Evolutionary conservation across 108 stramenopile species (phyloP).

Genomic region (Discostella pseudostelligera): DNA sequence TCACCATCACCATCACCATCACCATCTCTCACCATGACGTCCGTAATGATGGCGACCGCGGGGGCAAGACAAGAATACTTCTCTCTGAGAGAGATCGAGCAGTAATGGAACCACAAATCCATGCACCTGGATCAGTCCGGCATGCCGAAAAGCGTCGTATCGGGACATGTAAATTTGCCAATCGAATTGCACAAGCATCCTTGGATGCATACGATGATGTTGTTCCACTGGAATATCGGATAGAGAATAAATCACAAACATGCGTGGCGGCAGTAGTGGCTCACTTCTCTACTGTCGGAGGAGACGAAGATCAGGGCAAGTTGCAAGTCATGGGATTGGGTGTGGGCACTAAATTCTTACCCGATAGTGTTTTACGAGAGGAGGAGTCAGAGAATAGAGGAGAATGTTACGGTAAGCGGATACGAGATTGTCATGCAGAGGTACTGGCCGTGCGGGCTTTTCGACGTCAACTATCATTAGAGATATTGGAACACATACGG

Average conservation of each 20-base stretch:
- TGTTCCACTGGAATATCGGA: constrained; percentile 50
- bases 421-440: constrained; percentile 87
- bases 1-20: too few species aligned
- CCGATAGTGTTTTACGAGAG: constrained; percentile 40
- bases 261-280: constrained; percentile 81
- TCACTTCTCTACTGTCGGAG: constrained; percentile 21
- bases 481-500: constrained; percentile 52
- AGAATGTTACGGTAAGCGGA: constrained; percentile 50
- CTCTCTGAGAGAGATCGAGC: neutral
- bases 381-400: constrained; percentile 25
- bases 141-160: constrained; percentile 79
- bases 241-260: constrained; percentile 53
- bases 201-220: constrained; percentile 52
- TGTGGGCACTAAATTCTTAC: constrained; percentile 86
- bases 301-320: constrained; percentile 11
- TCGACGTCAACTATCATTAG: constrained; percentile 59
- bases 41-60: too few species aligned
- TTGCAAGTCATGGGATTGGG: constrained; percentile 71
- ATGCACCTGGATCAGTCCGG: constrained; percentile 51
- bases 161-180: constrained; percentile 76
- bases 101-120: constrained; percentile 9
- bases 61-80: too few species aligned
- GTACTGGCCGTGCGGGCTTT: constrained; percentile 81
- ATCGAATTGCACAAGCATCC: constrained; percentile 68
- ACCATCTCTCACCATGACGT: too few species aligned